Conservation (phyloP, 495 filamentous ascomycete genomes). For the Penicillium malachiteum region DNA sequence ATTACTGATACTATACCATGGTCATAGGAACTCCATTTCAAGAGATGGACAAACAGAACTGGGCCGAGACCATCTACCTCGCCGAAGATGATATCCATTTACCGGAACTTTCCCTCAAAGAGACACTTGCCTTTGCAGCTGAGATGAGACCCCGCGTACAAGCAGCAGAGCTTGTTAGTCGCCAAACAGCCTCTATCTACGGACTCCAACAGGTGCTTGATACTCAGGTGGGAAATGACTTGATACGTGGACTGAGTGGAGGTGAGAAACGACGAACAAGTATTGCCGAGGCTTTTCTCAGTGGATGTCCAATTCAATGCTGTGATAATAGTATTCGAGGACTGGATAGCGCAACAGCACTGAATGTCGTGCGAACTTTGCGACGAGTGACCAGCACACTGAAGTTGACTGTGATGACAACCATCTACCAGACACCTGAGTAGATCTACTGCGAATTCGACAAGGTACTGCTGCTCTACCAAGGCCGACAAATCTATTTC, state of each 20-base stretch:
- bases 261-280: constrained; percentile 58
- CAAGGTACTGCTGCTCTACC: constrained; percentile 64
- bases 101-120: no score
- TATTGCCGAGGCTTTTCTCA: constrained; percentile 49
- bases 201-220: background rate
- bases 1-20: no score
- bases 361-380: constrained; percentile 44
- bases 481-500: constrained; percentile 59
- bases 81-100: no score
- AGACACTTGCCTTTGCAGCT: constrained; percentile 66
- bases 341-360: constrained; percentile 56
- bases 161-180: constrained; percentile 54
- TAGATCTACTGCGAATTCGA: constrained; percentile 59
- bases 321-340: constrained; percentile 62
- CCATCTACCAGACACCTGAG: constrained; percentile 59
- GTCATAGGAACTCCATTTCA: no score
- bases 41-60: no score
- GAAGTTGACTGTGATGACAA: constrained; percentile 40
- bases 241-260: constrained; percentile 17
- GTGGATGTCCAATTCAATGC: constrained; percentile 52
- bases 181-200: background rate
- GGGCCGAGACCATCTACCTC: no score
- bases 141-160: constrained; percentile 68
- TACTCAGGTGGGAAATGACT: constrained; percentile 5
- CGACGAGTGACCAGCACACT: constrained; percentile 40